Base-by-base conservation (phyloP, 495 filamentous ascomycete genomes). In the Talaromyces wortmannii region DNA sequence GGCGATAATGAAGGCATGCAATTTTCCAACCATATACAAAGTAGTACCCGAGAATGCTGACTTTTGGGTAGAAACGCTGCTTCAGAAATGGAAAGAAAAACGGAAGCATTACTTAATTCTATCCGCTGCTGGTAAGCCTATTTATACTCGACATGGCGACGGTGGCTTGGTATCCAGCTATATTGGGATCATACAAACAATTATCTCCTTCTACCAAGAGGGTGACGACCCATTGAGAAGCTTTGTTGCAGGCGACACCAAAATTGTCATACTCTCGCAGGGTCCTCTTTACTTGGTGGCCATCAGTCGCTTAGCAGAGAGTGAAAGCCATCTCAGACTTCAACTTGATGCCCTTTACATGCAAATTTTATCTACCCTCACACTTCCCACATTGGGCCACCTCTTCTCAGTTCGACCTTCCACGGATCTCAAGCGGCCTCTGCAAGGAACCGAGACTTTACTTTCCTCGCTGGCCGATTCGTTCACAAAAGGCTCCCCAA, bases 271-370 rank as follows among this genome's bases (percentile, higher is more conserved):
- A 53, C 69, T 86, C 50, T 87, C 86, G 31, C 85, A 89, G 61
- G 92, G 90, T 0, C 88, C 91, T 4, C 77, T 99, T 12, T 92
- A 97, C 62, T 83, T 99, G 8, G 90, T 99, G 48, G 92, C 91
- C 29, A 92, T 97, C 61, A 95, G 90, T 63, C 83, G 83, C 55
- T 82, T 97, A 55, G 82, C 86, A n/a, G 95, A 99, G 66, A 96
- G 86, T 59, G 91, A 96, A 60, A 68, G 78, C 10, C 90, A 97
- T 67, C 83, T 99, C 29, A 80, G 88, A 48, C 79, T 83, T 44
- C 95, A 99, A 68, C 83, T 99, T 10, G 90, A 96, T 57, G 91
- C 92, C 15, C 72, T 99, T 55, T 97, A 99, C 69, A 96, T 95
- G 86, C 95, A 99, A 68, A 95, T 99, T 44, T 69, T 97, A 36